phyloP scores from a whole-genome alignment of 2,329 filamentous ascomycete genomes.

The Phialemoniopsis sp. region DNA sequence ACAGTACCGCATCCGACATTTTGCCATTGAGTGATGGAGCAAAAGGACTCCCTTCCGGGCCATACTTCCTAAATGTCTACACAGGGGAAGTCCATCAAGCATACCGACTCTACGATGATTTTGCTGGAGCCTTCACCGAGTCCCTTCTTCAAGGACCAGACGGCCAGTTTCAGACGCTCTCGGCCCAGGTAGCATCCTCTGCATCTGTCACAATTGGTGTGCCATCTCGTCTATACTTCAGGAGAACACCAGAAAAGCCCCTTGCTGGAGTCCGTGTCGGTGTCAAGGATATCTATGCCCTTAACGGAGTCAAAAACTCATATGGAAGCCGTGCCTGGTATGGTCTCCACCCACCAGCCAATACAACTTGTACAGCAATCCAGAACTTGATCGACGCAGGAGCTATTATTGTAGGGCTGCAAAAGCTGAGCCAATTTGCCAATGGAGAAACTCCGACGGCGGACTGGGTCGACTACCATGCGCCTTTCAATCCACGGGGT shows the following conservation, averaged over 20 bases:
- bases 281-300: constrained; percentile 57
- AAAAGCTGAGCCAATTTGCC: constrained; percentile 43
- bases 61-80: constrained; percentile 27
- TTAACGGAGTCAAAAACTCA: constrained; percentile 44
- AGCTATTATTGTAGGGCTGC: constrained; percentile 43
- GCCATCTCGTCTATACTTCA: constrained; percentile 57
- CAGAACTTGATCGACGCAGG: constrained; percentile 57
- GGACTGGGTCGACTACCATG: constrained; percentile 39
- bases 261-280: constrained; percentile 57
- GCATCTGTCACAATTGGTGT: constrained; percentile 25
- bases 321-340: constrained; percentile 58
- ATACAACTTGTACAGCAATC: constrained; percentile 44
- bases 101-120: constrained; percentile 29
- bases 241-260: constrained; percentile 45
- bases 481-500: constrained; percentile 38
- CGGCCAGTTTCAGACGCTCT: constrained; percentile 24
- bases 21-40: too few species aligned
- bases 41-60: constrained; percentile 28
- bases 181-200: constrained; percentile 21
- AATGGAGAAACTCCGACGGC: constrained; percentile 38
- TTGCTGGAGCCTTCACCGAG: constrained; percentile 23
- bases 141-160: constrained; percentile 22
- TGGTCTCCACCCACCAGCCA: constrained; percentile 44
- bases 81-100: constrained; percentile 25
- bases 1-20: too few species aligned